These are phyloP conservation scores for Ganoderma boninense DNA, from an alignment of 1,284 basidiomycete species.

Conservation along the genomic window DNA sequence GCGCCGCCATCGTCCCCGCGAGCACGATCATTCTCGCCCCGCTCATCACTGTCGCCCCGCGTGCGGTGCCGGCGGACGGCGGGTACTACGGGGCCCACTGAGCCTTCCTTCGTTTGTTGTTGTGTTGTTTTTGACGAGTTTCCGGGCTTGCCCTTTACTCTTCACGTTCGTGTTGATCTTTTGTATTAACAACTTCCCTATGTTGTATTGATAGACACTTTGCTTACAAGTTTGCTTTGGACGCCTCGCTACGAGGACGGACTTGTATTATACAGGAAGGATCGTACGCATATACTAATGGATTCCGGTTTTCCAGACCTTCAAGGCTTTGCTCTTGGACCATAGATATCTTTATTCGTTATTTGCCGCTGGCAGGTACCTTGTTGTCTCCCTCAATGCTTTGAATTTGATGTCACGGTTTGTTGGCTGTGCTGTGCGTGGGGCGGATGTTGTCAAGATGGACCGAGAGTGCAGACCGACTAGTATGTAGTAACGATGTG, in stretches of 20 bases:
- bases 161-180: neutral
- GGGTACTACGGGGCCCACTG: conserved; percentile 5
- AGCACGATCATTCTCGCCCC: conserved; percentile 7
- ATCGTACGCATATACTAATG: neutral
- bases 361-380: too few relatives aligned
- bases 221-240: neutral
- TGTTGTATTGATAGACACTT: neutral
- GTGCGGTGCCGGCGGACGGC: conserved; percentile 2
- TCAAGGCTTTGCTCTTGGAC: neutral
- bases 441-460: too few relatives aligned
- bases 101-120: neutral
- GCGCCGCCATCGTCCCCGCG: conserved; percentile 1
- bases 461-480: too few relatives aligned
- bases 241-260: neutral
- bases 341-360: too few relatives aligned
- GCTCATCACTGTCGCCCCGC: neutral
- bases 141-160: neutral
- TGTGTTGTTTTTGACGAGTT: too few relatives aligned
- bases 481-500: too few relatives aligned
- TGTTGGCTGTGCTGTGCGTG: too few relatives aligned
- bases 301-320: neutral
- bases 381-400: too few relatives aligned
- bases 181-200: neutral
- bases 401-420: too few relatives aligned
- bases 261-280: neutral